Evolutionary conservation across 257 asterid species (phyloP).

Genomic region (Asclepias syriaca): DNA sequence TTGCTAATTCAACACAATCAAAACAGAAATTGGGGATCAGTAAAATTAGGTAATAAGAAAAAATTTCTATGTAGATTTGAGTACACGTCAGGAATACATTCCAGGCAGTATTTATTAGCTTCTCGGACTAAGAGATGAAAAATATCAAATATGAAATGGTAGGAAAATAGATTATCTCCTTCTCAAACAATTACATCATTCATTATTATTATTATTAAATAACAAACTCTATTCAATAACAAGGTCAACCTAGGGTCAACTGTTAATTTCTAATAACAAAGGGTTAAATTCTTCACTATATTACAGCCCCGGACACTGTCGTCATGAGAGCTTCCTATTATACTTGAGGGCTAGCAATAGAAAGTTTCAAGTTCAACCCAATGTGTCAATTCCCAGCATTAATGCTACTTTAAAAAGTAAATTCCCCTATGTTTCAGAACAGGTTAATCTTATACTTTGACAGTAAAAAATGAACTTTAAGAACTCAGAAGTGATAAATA

Average conservation of each 20-base stretch:
- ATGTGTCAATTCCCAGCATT: background rate
- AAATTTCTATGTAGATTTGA: background rate
- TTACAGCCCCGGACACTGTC: background rate
- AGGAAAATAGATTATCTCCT: background rate
- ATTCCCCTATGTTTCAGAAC: background rate
- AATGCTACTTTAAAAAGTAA: background rate
- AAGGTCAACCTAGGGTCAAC: background rate
- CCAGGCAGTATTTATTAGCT: background rate
- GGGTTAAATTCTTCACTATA: background rate
- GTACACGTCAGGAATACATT: background rate
- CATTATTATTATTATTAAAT: background rate
- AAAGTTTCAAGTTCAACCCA: background rate
- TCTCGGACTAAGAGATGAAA: background rate
- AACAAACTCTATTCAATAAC: background rate
- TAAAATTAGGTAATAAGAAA: too few species aligned
- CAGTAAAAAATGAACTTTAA: constrained; percentile 1
- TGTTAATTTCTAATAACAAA: background rate
- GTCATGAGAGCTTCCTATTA: background rate
- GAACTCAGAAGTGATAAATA: constrained; percentile 28
- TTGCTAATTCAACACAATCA: background rate
- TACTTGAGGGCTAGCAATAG: background rate
- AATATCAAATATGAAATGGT: background rate
- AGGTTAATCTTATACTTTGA: background rate
- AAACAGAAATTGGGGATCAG: background rate
- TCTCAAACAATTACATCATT: background rate